Evolutionary conservation across 768 basidiomycete species (phyloP).

Genomic region (Rhodosporidiobolus odoratus): DNA sequence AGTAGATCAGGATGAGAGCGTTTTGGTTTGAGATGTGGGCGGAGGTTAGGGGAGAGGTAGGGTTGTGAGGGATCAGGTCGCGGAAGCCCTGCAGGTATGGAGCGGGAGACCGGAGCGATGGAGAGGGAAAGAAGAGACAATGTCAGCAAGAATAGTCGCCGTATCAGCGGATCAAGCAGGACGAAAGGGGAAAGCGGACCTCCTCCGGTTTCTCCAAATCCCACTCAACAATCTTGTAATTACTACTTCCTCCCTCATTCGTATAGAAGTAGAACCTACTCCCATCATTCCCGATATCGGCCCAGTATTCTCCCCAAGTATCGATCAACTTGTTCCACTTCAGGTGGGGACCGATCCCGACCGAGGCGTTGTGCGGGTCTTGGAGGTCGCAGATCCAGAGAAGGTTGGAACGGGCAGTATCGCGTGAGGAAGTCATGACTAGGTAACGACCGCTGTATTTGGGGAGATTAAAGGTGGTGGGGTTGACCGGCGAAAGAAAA

Average conservation of each 20-base stretch:
- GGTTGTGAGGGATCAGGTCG: conserved; percentile 66
- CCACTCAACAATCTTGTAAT: conserved; percentile 37
- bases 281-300: conserved; percentile 38
- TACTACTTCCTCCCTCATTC: conserved; percentile 34
- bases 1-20: conserved; percentile 61
- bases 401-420: conserved; percentile 50
- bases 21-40: conserved; percentile 53
- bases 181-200: background rate
- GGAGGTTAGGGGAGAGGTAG: conserved; percentile 58
- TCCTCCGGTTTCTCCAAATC: conserved; percentile 34
- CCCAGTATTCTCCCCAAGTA: conserved; percentile 61
- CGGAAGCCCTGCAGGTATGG: conserved; percentile 47
- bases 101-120: background rate
- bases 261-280: conserved; percentile 40
- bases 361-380: conserved; percentile 43
- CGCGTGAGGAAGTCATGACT: conserved; percentile 19
- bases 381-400: conserved; percentile 68
- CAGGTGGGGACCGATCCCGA: conserved; percentile 60
- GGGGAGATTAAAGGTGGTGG: accelerated
- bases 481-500: background rate
- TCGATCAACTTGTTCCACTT: conserved; percentile 67
- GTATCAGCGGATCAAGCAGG: background rate
- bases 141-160: no score
- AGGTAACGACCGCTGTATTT: conserved; percentile 37
- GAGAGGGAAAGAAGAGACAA: no score